phyloP scores from a whole-genome alignment of 1,284 basidiomycete genomes.

The Ceratobasidium sp. region DNA sequence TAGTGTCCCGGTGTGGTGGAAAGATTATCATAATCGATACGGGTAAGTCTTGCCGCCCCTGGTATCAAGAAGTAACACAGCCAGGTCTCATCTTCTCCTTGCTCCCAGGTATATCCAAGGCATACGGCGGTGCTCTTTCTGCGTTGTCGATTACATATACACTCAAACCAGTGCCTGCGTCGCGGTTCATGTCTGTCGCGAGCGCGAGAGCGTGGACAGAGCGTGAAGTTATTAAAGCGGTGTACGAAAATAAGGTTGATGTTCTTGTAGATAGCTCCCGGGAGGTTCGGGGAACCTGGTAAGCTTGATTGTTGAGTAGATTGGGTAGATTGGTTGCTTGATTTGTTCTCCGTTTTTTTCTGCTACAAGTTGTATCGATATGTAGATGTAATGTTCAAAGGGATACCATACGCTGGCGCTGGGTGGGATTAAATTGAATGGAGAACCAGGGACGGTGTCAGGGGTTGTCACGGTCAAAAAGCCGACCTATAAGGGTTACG shows the following conservation, averaged over 20 bases:
- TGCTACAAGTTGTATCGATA: constrained; percentile 18
- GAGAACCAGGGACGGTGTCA: constrained; percentile 25
- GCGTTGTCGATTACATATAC: constrained; percentile 88
- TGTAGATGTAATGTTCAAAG: constrained; percentile 4
- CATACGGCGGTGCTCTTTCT: constrained; percentile 91
- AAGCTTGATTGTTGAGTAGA: background rate
- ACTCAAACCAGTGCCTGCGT: constrained; percentile 59
- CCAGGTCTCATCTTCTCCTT: background rate
- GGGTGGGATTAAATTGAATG: background rate
- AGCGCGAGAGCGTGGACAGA: constrained; percentile 71
- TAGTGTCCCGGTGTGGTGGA: constrained; percentile 84
- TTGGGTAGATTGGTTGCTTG: background rate
- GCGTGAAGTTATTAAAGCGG: constrained; percentile 80
- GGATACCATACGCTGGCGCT: no score
- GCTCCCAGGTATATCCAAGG: constrained; percentile 83
- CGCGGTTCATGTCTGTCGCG: constrained; percentile 53
- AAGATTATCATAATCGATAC: constrained; percentile 94
- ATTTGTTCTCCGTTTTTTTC: background rate
- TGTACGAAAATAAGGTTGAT: constrained; percentile 66
- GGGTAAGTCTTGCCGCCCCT: constrained; percentile 59
- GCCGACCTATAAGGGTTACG: constrained; percentile 21
- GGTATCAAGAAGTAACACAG: background rate
- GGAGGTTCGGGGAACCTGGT: constrained; percentile 44
- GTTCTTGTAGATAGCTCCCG: constrained; percentile 54
- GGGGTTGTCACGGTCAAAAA: constrained; percentile 29